phyloP scores from a whole-genome alignment of 108 stramenopile species.

The Bacterosira constricta region DNA sequence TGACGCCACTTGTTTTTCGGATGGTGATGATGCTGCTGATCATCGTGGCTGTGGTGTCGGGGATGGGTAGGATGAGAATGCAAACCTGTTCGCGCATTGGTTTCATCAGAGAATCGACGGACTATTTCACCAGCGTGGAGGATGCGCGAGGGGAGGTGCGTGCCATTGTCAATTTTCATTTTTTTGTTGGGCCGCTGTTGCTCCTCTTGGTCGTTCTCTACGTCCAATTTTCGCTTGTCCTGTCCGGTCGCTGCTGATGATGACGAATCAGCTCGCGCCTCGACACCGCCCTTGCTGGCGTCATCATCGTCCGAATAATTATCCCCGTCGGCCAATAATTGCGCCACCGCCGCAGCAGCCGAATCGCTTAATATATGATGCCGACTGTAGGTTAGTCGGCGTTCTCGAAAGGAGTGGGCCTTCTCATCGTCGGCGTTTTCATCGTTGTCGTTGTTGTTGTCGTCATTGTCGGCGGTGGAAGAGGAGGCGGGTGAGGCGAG shows the following conservation, averaged over 20 bases:
- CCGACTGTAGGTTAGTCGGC: slow-evolving; percentile 71
- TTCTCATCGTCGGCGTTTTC: slow-evolving; percentile 43
- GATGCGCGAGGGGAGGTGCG: slow-evolving; percentile 32
- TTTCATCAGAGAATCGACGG: slow-evolving; percentile 32
- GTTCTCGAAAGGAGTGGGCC: slow-evolving; percentile 74
- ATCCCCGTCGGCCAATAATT: slow-evolving; percentile 16
- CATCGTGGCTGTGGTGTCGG: background rate
- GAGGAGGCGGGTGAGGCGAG: no score
- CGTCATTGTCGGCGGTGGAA: background rate
- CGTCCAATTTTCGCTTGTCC: background rate
- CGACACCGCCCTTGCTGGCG: slow-evolving; percentile 12
- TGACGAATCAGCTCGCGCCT: background rate
- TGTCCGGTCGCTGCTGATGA: background rate
- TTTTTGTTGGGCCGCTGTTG: slow-evolving; percentile 3
- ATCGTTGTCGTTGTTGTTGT: slow-evolving; percentile 8
- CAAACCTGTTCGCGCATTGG: slow-evolving; percentile 15
- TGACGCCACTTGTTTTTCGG: slow-evolving; percentile 48
- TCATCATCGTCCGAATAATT: slow-evolving; percentile 22
- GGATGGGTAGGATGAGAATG: slow-evolving; percentile 15
- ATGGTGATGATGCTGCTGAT: slow-evolving; percentile 3
- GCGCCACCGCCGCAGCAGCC: slow-evolving; percentile 25
- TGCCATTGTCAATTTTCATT: slow-evolving; percentile 14
- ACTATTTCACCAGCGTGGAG: slow-evolving; percentile 68
- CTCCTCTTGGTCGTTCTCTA: slow-evolving; percentile 3
- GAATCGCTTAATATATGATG: slow-evolving; percentile 25